phyloP scores from a whole-genome alignment of 495 filamentous ascomycete species.

The Trichoderma parareesei region DNA sequence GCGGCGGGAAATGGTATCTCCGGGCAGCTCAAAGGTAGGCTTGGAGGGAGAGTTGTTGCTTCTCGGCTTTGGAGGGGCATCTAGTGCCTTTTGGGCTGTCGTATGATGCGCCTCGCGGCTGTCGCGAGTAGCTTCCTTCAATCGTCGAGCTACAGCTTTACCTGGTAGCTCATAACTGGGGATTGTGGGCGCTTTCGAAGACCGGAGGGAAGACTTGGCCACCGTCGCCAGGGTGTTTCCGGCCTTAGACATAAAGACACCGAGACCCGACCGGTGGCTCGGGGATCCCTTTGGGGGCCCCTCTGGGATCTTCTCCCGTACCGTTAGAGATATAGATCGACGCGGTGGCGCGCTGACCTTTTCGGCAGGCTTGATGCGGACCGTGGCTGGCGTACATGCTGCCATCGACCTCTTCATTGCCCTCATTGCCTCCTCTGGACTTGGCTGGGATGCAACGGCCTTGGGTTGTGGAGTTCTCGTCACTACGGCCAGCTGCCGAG shows the following conservation, averaged over 20 bases:
- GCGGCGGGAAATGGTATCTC: constrained; percentile 62
- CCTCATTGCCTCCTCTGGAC: background rate
- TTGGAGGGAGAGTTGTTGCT: constrained; percentile 50
- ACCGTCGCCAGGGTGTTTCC: background rate
- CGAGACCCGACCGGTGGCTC: background rate
- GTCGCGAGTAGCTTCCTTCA: constrained; percentile 32
- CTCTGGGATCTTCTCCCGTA: constrained; percentile 17
- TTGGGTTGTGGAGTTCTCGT: constrained; percentile 11
- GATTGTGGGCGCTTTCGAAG: constrained; percentile 54
- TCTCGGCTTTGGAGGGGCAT: constrained; percentile 42
- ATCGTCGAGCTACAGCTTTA: constrained; percentile 57
- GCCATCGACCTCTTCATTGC: constrained; percentile 15
- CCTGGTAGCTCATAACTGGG: constrained; percentile 64
- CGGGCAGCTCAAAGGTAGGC: constrained; percentile 61
- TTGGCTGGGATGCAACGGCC: background rate
- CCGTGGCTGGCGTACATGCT: constrained; percentile 10
- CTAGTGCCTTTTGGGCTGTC: constrained; percentile 26
- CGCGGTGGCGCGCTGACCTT: constrained; percentile 22
- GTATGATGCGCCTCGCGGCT: constrained; percentile 23
- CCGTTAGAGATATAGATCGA: constrained; percentile 27
- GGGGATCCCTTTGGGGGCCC: background rate
- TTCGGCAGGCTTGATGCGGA: constrained; percentile 21
- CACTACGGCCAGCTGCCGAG: constrained; percentile 32
- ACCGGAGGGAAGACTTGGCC: constrained; percentile 40
- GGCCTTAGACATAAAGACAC: background rate